Conservation (phyloP, 306 rosid species). For the Inga oerstediana region DNA sequence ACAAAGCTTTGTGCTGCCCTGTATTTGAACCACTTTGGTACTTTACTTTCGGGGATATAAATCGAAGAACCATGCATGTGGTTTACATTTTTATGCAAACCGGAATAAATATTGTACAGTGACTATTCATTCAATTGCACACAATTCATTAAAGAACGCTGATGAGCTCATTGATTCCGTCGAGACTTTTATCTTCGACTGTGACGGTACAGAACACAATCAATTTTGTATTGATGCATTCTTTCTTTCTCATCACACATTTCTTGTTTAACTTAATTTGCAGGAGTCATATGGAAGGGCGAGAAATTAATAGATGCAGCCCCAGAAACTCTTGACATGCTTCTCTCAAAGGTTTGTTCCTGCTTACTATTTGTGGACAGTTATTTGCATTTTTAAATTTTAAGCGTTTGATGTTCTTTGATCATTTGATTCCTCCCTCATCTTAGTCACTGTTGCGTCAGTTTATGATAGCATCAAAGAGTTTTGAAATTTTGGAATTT, state of each 20-base stretch:
- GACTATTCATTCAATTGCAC: too few species aligned
- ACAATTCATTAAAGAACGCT: conserved; percentile 33
- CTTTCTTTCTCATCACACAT: neutral
- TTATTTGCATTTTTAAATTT: conserved; percentile 23
- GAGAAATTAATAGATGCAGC: conserved; percentile 92
- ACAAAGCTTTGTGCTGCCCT: too few species aligned
- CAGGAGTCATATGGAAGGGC: conserved; percentile 99
- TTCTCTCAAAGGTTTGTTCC: conserved; percentile 80
- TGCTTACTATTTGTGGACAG: conserved; percentile 18
- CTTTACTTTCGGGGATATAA: too few species aligned
- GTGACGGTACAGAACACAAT: conserved; percentile 72
- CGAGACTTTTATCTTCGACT: conserved; percentile 45
- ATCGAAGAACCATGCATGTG: too few species aligned
- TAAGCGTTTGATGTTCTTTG: neutral
- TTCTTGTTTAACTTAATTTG: conserved; percentile 22
- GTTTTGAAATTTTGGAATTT: conserved; percentile 6
- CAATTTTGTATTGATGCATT: too few species aligned
- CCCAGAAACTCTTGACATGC: conserved; percentile 93
- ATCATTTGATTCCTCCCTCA: neutral
- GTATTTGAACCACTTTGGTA: too few species aligned
- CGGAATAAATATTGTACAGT: too few species aligned
- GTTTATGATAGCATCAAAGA: neutral
- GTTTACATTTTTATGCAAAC: too few species aligned
- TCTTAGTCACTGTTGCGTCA: neutral
- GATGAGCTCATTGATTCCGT: conserved; percentile 89